Conservation (phyloP, 495 filamentous ascomycete genomes). For the Zalerion maritima region DNA sequence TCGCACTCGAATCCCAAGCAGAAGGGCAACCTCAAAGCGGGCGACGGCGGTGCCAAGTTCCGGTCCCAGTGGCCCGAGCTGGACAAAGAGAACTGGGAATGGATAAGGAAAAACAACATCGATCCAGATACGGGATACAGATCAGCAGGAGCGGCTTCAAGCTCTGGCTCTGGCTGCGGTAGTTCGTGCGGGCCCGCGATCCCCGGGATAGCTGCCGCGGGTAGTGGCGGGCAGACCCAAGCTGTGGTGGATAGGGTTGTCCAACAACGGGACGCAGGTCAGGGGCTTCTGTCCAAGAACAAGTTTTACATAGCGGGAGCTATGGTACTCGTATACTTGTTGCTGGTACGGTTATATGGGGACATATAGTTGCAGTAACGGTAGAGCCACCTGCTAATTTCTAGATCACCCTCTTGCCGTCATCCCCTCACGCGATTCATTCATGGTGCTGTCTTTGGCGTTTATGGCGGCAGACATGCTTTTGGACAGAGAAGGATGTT, state of each 20-base stretch:
- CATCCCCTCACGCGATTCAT: no score
- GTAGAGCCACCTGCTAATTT: no score
- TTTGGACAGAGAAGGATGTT: no score
- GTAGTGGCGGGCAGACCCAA: slow-evolving; percentile 56
- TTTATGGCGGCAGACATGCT: no score
- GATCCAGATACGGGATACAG: slow-evolving; percentile 62
- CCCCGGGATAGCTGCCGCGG: slow-evolving; percentile 47
- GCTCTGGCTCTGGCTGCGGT: slow-evolving; percentile 20
- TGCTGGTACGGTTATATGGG: slow-evolving; percentile 58
- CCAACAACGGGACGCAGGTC: slow-evolving; percentile 62
- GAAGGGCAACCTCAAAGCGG: slow-evolving; percentile 46
- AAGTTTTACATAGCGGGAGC: slow-evolving; percentile 55
- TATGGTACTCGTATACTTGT: slow-evolving; percentile 60
- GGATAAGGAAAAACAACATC: slow-evolving; percentile 73
- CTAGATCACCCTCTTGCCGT: no score
- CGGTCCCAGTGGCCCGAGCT: slow-evolving; percentile 77
- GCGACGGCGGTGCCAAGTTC: slow-evolving; percentile 88
- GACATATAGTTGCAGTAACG: no score
- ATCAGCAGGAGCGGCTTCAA: slow-evolving; percentile 20
- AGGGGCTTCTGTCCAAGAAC: slow-evolving; percentile 65
- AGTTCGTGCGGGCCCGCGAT: slow-evolving; percentile 52
- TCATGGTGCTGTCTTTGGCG: no score
- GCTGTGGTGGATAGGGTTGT: slow-evolving; percentile 62
- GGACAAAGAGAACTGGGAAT: slow-evolving; percentile 83
- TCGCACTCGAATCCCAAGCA: slow-evolving; percentile 36